A percentile compares a stretch with the other conserved stretches of the same genome.
Evolutionary conservation across 495 filamentous ascomycete genomes (phyloP).

Genomic region (Annulohypoxylon stygium): DNA sequence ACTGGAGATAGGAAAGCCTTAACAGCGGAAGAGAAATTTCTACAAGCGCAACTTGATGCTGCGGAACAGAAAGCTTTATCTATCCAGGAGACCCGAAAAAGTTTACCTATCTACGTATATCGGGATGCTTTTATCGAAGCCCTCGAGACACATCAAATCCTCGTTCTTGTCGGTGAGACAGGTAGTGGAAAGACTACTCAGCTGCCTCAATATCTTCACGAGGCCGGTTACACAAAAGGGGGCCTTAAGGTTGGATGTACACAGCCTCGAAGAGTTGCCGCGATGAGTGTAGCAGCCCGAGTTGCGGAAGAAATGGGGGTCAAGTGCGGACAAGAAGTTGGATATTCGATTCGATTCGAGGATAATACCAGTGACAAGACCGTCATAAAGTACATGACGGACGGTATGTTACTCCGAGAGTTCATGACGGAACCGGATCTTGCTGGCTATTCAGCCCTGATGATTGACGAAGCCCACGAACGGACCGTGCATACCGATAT

Average conservation of each 20-base stretch:
- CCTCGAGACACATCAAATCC: constrained; percentile 79
- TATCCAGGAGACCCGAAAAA: constrained; percentile 93
- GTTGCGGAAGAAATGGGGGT: constrained; percentile 96
- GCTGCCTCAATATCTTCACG: constrained; percentile 88
- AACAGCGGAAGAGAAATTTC: constrained; percentile 80
- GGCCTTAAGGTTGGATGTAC: constrained; percentile 80
- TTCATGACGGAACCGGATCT: constrained; percentile 91
- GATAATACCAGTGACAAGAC: constrained; percentile 95
- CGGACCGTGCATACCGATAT: constrained; percentile 93
- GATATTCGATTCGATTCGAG: constrained; percentile 96
- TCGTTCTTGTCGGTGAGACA: constrained; percentile 90
- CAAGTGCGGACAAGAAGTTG: constrained; percentile 91
- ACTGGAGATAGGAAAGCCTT: constrained; percentile 73
- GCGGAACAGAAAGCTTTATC: constrained; percentile 86
- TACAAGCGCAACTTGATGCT: constrained; percentile 84
- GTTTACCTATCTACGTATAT: constrained; percentile 89
- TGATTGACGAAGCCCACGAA: constrained; percentile 99
- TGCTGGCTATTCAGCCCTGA: constrained; percentile 85
- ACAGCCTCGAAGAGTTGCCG: constrained; percentile 95
- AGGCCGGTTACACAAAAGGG: constrained; percentile 88
- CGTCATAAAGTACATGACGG: constrained; percentile 96
- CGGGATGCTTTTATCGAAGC: constrained; percentile 78
- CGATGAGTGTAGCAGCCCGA: constrained; percentile 94
- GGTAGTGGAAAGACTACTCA: constrained; percentile 93
- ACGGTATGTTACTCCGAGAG: constrained; percentile 95